Evolutionary conservation across 1,284 basidiomycete species (phyloP).

Genomic region (Rhodofomes roseus): DNA sequence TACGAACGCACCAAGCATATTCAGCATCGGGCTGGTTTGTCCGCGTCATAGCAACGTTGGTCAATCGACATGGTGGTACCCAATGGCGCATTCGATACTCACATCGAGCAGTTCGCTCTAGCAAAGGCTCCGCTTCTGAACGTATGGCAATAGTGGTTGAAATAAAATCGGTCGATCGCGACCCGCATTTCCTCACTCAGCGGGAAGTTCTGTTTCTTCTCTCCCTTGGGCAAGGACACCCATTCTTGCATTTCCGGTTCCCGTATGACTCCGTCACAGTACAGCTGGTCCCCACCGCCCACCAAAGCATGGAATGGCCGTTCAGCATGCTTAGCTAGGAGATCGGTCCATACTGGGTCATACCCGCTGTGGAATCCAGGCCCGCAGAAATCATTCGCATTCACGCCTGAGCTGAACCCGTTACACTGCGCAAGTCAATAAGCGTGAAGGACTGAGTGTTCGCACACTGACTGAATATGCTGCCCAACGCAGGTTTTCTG

Average conservation of each 20-base stretch:
- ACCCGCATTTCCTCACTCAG: conserved; percentile 72
- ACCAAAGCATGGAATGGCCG: conserved; percentile 84
- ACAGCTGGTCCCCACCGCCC: conserved; percentile 84
- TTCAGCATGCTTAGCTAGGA: conserved; percentile 77
- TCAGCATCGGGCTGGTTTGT: conserved; percentile 33
- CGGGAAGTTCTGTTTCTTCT: conserved; percentile 59
- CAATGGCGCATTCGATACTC: conserved; percentile 24
- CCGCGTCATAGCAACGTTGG: background rate
- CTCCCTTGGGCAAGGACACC: conserved; percentile 64
- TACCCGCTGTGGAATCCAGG: conserved; percentile 75
- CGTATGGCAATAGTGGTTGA: conserved; percentile 86
- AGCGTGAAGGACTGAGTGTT: background rate
- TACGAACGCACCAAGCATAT: conserved; percentile 35
- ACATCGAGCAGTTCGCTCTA: conserved; percentile 92
- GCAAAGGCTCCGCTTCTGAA: conserved; percentile 93
- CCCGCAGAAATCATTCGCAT: conserved; percentile 74
- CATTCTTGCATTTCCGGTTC: conserved; percentile 83
- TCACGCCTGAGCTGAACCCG: conserved; percentile 78
- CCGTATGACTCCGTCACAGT: conserved; percentile 69
- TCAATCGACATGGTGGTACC: conserved; percentile 51
- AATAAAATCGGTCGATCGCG: conserved; percentile 87
- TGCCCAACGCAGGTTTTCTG: conserved; percentile 91
- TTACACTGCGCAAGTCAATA: conserved; percentile 55
- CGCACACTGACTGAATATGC: conserved; percentile 62
- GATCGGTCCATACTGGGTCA: conserved; percentile 91